These are phyloP conservation scores for Fibroporia radiculosa DNA, from an alignment of 768 basidiomycete species.

Conservation along the genomic window DNA sequence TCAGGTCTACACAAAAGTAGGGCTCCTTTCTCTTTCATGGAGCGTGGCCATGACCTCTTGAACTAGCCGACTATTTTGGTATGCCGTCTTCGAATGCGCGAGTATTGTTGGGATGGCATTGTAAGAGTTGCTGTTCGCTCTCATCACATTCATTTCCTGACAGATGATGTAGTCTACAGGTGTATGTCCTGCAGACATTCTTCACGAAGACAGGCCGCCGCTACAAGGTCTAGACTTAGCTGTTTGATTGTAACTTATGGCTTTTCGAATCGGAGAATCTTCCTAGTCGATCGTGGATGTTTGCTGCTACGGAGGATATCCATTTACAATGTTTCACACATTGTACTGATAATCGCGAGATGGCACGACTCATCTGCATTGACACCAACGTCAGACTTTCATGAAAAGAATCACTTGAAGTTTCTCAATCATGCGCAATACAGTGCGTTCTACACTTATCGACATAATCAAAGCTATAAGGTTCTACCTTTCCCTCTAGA, in stretches of 20 bases:
- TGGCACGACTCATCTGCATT: too few relatives aligned
- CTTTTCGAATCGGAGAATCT: not conserved
- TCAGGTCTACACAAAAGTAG: slow-evolving; percentile 85
- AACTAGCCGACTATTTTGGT: slow-evolving; percentile 88
- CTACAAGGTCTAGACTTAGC: slow-evolving; percentile 76
- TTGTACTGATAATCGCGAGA: too few relatives aligned
- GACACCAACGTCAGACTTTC: too few relatives aligned
- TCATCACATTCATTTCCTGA: not conserved
- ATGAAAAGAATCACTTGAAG: too few relatives aligned
- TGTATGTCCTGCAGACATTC: slow-evolving; percentile 91
- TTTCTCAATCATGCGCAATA: too few relatives aligned
- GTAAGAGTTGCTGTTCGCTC: slow-evolving; percentile 40
- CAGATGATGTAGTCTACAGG: slow-evolving; percentile 57
- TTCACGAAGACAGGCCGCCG: slow-evolving; percentile 89
- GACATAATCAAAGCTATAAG: too few relatives aligned
- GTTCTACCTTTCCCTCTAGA: too few relatives aligned
- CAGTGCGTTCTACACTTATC: too few relatives aligned
- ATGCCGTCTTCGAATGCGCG: slow-evolving; percentile 73
- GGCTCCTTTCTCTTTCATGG: not conserved
- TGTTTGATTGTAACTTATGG: not conserved
- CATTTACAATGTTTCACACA: too few relatives aligned
- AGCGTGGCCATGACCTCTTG: not conserved
- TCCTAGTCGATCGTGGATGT: too few relatives aligned
- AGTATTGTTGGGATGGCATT: slow-evolving; percentile 80
- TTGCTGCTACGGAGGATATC: too few relatives aligned